Evolutionary conservation across 2,329 filamentous ascomycete species (phyloP).

Genomic region (Aspergillus candidus): DNA sequence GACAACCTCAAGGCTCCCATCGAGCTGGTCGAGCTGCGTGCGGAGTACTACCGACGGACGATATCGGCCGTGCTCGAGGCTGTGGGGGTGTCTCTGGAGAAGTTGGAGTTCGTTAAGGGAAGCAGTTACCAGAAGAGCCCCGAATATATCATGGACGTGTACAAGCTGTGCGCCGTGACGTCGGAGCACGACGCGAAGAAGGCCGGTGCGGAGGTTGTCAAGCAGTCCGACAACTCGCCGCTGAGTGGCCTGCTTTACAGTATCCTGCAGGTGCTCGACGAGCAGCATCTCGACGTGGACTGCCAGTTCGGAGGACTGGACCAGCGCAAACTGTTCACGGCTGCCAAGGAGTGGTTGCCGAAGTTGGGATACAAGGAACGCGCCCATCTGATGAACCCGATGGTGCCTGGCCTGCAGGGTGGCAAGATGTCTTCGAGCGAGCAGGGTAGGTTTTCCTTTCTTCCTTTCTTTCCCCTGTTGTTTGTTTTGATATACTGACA

Average conservation of each 20-base stretch:
- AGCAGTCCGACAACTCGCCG: slow-evolving; percentile 74
- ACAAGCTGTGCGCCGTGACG: slow-evolving; percentile 58
- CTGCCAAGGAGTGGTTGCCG: slow-evolving; percentile 77
- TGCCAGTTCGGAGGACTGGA: slow-evolving; percentile 72
- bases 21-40: slow-evolving; percentile 75
- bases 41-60: slow-evolving; percentile 72
- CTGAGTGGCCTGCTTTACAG: slow-evolving; percentile 74
- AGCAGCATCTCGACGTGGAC: slow-evolving; percentile 82
- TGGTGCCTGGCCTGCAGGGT: slow-evolving; percentile 78
- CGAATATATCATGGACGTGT: slow-evolving; percentile 82
- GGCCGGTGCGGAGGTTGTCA: slow-evolving; percentile 89
- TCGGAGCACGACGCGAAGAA: slow-evolving; percentile 75
- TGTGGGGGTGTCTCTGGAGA: slow-evolving; percentile 70
- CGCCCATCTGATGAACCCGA: slow-evolving; percentile 72
- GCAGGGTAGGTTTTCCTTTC: slow-evolving; percentile 21
- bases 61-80: slow-evolving; percentile 71
- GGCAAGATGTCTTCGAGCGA: slow-evolving; percentile 83
- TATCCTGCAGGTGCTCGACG: slow-evolving; percentile 83
- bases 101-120: slow-evolving; percentile 77
- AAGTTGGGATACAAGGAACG: slow-evolving; percentile 77
- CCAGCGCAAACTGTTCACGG: slow-evolving; percentile 26
- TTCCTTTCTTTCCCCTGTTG: not conserved
- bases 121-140: slow-evolving; percentile 65
- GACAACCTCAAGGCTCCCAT: slow-evolving; percentile 56
- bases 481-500: not conserved